Conservation (phyloP, 257 asterid genomes). For the Fraxinus cuspidata region DNA sequence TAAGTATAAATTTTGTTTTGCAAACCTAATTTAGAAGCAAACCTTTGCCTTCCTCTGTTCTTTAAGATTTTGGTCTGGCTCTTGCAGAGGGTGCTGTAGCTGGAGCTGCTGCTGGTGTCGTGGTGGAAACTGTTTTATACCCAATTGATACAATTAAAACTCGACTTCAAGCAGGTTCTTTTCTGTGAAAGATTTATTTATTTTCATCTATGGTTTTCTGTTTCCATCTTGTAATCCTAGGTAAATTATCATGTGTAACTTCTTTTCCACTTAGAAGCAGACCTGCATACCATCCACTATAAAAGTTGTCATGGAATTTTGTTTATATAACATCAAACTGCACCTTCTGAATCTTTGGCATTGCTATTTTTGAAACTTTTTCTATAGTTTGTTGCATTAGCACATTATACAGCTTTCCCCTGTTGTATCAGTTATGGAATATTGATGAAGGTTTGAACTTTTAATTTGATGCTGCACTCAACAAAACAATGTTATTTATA, state of each 20-base stretch:
- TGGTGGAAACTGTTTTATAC: conserved; percentile 63
- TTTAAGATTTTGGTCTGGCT: conserved; percentile 7
- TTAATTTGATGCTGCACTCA: neutral
- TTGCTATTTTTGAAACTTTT: neutral
- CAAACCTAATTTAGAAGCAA: conserved; percentile 11
- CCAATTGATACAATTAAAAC: conserved; percentile 79
- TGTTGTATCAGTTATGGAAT: neutral
- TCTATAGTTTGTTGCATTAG: neutral
- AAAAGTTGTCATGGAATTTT: no score
- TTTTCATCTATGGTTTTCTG: neutral
- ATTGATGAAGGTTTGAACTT: neutral
- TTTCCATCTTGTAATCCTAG: neutral
- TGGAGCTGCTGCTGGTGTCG: conserved; percentile 71
- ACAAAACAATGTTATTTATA: neutral
- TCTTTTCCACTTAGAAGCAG: neutral
- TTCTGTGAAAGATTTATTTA: neutral
- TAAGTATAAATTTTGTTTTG: conserved; percentile 5
- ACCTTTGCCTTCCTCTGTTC: neutral
- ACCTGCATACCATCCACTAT: conserved; percentile 5
- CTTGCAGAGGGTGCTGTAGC: conserved; percentile 67
- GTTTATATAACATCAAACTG: neutral
- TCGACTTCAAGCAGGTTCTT: conserved; percentile 65
- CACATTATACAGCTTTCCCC: neutral
- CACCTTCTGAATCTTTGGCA: neutral
- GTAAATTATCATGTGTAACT: neutral